Percentiles rank a stretch among this genome's conserved stretches.
phyloP scores from a whole-genome alignment of 2,329 filamentous ascomycete genomes.

The Alternaria angustiovoidea region DNA sequence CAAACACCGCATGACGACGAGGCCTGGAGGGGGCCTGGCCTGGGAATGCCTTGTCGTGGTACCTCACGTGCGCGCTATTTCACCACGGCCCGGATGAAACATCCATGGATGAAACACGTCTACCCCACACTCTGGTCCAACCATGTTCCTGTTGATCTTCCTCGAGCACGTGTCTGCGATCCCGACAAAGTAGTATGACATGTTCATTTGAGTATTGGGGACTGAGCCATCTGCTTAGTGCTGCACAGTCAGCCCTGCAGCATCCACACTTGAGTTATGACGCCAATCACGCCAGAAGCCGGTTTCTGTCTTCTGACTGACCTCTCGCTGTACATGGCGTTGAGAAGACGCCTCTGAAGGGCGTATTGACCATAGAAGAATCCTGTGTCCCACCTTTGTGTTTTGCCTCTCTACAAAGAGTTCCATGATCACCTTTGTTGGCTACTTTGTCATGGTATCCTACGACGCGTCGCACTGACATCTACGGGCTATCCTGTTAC shows the following conservation, averaged over 20 bases:
- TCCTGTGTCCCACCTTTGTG: neutral
- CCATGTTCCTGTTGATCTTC: slow-evolving; percentile 1
- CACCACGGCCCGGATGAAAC: neutral
- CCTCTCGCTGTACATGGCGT: neutral
- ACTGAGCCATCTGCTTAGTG: neutral
- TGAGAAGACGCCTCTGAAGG: neutral
- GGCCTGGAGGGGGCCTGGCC: neutral
- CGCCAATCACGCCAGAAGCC: neutral
- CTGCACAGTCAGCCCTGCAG: neutral
- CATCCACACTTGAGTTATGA: neutral
- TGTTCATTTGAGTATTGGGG: neutral
- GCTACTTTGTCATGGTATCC: neutral
- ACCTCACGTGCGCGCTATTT: neutral
- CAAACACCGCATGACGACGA: neutral
- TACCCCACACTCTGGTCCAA: slow-evolving; percentile 1
- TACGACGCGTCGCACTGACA: neutral
- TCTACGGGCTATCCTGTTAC: neutral
- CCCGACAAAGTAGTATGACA: neutral
- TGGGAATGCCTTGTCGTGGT: neutral
- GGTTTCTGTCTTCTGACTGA: neutral
- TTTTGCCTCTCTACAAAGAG: neutral
- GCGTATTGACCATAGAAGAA: neutral
- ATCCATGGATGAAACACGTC: neutral
- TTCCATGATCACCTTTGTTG: neutral
- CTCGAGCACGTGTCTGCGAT: neutral